Conservation (phyloP, 805 yeast genomes). For the Lachancea kluyveri region DNA sequence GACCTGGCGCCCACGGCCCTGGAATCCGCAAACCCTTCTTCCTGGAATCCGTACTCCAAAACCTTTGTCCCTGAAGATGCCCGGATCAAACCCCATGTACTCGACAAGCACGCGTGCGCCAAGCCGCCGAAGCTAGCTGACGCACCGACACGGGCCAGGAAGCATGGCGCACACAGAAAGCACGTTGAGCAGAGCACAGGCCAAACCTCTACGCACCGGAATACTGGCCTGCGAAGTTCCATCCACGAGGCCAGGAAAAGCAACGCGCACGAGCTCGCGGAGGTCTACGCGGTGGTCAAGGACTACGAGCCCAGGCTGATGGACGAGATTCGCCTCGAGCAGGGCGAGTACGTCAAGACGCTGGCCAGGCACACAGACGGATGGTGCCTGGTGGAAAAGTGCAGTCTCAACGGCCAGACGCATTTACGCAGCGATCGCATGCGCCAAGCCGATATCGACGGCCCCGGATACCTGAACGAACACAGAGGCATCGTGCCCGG, state of each 20-base stretch:
- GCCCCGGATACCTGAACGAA: conserved; percentile 29
- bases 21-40: no score
- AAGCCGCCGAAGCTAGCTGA: no score
- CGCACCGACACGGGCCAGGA: no score
- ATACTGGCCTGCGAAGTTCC: no score
- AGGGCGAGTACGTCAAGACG: conserved; percentile 31
- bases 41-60: no score
- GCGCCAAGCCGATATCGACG: conserved; percentile 8
- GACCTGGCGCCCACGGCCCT: no score
- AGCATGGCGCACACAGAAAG: no score
- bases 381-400: conserved; percentile 38
- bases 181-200: no score
- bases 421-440: conserved; percentile 4
- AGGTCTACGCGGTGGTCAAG: conserved; percentile 17
- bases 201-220: no score
- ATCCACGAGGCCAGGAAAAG: conserved; percentile 1
- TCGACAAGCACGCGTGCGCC: no score
- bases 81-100: no score
- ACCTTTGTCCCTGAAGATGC: no score
- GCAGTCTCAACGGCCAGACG: conserved; percentile 19
- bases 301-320: conserved; percentile 29
- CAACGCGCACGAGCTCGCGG: not conserved
- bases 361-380: conserved; percentile 39
- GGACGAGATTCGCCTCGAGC: conserved; percentile 31
- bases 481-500: conserved; percentile 38